Percentiles rank a stretch among this genome's conserved stretches.
Conservation (phyloP, 257 asterid species). For the Sherardia arvensis region DNA sequence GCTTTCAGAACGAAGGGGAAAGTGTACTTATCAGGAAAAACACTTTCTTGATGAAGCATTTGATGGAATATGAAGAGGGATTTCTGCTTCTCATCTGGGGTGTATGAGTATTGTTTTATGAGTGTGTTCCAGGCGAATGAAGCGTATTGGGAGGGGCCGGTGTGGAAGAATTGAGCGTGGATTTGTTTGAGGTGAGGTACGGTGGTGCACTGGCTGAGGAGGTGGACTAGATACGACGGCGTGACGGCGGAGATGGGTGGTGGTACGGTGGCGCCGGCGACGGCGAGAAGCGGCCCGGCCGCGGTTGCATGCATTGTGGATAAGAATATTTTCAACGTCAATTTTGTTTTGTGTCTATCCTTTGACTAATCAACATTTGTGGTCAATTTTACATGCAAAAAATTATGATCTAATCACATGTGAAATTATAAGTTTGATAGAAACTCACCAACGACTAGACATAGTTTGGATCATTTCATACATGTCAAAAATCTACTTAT, state of each 20-base stretch:
- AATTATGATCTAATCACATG: too few species aligned
- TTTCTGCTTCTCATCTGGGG: conserved; percentile 28
- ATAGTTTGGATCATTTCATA: too few species aligned
- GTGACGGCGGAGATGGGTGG: conserved; percentile 11
- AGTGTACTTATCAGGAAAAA: conserved; percentile 67
- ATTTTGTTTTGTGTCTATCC: not conserved
- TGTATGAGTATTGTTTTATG: conserved; percentile 55
- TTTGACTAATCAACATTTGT: too few species aligned
- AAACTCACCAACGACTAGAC: too few species aligned
- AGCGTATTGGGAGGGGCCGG: conserved; percentile 24
- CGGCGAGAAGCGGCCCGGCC: conserved; percentile 4
- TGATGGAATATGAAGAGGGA: conserved; percentile 37
- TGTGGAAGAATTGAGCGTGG: conserved; percentile 55
- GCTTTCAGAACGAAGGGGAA: conserved; percentile 68
- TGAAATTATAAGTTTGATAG: too few species aligned
- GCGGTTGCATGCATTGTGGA: conserved; percentile 25
- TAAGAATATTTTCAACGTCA: not conserved
- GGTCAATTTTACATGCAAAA: too few species aligned
- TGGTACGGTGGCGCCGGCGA: conserved; percentile 13
- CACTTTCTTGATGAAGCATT: conserved; percentile 26
- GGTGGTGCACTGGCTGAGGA: conserved; percentile 41
- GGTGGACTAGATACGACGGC: conserved; percentile 31
- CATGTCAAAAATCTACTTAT: too few species aligned
- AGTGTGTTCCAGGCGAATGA: conserved; percentile 55
- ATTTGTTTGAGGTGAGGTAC: conserved; percentile 55